Evolutionary conservation across 225 moss, liverwort and hornwort species (phyloP).

Genomic region (Straminergon stramineum): DNA sequence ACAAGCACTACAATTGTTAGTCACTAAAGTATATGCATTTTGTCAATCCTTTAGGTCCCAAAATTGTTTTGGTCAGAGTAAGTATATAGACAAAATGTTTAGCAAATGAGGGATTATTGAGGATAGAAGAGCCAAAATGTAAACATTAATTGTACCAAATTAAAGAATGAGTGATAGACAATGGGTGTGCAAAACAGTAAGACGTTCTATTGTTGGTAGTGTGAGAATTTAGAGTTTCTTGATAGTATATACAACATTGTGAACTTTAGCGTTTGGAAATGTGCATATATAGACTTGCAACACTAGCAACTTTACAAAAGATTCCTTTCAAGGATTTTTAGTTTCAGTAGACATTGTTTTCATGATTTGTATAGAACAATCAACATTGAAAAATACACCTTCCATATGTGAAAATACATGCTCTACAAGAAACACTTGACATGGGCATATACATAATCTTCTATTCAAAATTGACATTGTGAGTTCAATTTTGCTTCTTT

Average conservation of each 20-base stretch:
- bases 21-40: neutral
- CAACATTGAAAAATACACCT: neutral
- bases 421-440: neutral
- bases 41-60: neutral
- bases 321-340: neutral
- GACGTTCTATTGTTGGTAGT: neutral
- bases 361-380: neutral
- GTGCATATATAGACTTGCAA: fast-evolving
- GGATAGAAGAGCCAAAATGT: neutral
- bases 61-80: neutral
- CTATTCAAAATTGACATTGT: neutral
- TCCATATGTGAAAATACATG: neutral
- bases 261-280: neutral
- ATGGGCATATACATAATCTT: neutral
- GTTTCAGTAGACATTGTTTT: neutral
- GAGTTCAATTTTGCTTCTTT: neutral
- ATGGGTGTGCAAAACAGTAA: neutral
- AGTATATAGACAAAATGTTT: neutral
- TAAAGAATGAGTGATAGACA: neutral
- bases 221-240: neutral
- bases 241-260: too few species aligned
- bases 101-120: neutral
- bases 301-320: neutral
- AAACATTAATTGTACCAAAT: fast-evolving
- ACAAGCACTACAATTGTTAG: neutral